Conservation (phyloP, 352 stramenopile genomes). For the Phytophthora palmivora region DNA sequence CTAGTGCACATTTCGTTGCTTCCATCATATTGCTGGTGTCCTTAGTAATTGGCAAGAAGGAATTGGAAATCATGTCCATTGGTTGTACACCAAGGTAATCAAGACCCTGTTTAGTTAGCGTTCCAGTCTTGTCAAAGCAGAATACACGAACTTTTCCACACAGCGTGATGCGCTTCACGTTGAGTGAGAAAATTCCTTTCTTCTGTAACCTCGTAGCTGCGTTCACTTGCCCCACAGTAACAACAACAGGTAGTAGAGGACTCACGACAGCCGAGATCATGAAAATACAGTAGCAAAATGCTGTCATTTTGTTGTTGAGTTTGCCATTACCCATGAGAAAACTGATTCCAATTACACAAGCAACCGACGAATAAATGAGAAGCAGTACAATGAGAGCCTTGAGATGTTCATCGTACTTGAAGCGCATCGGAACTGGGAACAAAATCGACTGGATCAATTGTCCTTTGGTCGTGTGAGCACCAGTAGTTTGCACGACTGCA, state of each 20-base stretch:
- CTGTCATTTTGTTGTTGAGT: slow-evolving; percentile 60
- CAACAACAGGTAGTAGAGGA: slow-evolving; percentile 80
- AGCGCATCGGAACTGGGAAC: slow-evolving; percentile 76
- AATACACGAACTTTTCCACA: slow-evolving; percentile 85
- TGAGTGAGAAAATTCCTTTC: slow-evolving; percentile 69
- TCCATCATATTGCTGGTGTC: slow-evolving; percentile 11
- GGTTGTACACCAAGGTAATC: slow-evolving; percentile 59
- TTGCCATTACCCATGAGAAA: slow-evolving; percentile 56
- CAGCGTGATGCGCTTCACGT: slow-evolving; percentile 75
- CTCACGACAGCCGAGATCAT: slow-evolving; percentile 64
- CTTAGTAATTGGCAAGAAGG: slow-evolving; percentile 27
- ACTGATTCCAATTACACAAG: slow-evolving; percentile 50
- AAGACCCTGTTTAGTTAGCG: slow-evolving; percentile 84
- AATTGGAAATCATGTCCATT: slow-evolving; percentile 17
- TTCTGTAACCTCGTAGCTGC: slow-evolving; percentile 61
- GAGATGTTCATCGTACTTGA: slow-evolving; percentile 90
- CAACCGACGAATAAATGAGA: slow-evolving; percentile 60
- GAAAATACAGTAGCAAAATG: slow-evolving; percentile 69
- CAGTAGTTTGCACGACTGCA: slow-evolving; percentile 71
- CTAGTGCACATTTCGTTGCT: slow-evolving; percentile 47
- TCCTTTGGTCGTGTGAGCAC: slow-evolving; percentile 76
- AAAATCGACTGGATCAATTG: slow-evolving; percentile 81
- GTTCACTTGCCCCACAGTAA: slow-evolving; percentile 80
- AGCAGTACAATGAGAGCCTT: slow-evolving; percentile 70
- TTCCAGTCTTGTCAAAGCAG: slow-evolving; percentile 91